phyloP scores from a whole-genome alignment of 208 protist species.

The Wallacemonas sp. region DNA sequence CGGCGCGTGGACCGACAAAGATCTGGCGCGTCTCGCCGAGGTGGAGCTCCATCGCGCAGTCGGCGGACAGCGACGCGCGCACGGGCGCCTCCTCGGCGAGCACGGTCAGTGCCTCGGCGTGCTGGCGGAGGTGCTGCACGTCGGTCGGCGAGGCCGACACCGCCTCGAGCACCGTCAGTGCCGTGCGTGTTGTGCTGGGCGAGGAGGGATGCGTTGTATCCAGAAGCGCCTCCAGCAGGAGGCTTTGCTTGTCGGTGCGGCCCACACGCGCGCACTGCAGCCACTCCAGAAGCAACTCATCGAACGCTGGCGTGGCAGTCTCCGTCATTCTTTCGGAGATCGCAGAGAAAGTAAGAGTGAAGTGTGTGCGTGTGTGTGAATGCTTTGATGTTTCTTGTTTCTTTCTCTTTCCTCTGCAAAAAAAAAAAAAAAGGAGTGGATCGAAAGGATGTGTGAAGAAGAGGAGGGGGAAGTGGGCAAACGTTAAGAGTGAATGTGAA shows the following conservation, averaged over 20 bases:
- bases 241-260: conserved; percentile 24
- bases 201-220: not conserved
- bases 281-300: conserved; percentile 49
- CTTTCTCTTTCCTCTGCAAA: no score
- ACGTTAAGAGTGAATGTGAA: conserved; percentile 13
- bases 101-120: conserved; percentile 31
- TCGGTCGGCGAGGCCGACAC: conserved; percentile 19
- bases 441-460: not conserved
- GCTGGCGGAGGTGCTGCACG: conserved; percentile 21
- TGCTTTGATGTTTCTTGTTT: no score
- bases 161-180: conserved; percentile 24
- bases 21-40: conserved; percentile 19
- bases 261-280: conserved; percentile 24
- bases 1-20: conserved; percentile 25
- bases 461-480: not conserved
- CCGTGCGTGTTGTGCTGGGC: not conserved
- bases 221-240: conserved; percentile 22
- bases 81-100: conserved; percentile 31
- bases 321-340: conserved; percentile 9
- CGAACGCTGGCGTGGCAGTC: conserved; percentile 18
- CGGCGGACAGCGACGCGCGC: conserved; percentile 22
- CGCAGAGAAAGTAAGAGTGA: conserved; percentile 7
- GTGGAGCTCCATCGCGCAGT: conserved; percentile 32
- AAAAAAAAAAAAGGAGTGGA: not conserved
- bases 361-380: no score